Base-by-base conservation (phyloP, 2,329 filamentous ascomycete genomes). In the Elsinoe fawcettii region DNA sequence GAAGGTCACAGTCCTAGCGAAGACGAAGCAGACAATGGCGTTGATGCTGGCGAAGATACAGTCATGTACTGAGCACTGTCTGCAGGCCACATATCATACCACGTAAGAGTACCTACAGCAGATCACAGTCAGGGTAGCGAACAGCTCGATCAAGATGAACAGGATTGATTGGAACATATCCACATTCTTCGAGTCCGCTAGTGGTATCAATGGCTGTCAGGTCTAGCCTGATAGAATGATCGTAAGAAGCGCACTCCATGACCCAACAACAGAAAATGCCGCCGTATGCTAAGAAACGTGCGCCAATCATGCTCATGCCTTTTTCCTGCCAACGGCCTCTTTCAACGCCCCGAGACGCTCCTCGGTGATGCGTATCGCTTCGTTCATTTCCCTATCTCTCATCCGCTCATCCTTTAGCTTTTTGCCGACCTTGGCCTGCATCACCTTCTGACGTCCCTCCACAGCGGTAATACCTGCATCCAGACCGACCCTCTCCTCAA, bases 281-380 rank as follows among this genome's bases (percentile, higher is more conserved):
- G 39, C 27, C 32, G n/a, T 11, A 43, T 25, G 22, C 51, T 27
- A 51, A 11, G 27, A 18, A 20, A 20, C 8, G 9, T 4, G 3
- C 25, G 11, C 51, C n/a, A 7, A 12, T 12, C 11, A 37, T 25
- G 16, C 51, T 54, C 23, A 54, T 39, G 30, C 62, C 65, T 76
- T 80, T 67, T 78, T 83, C 67, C 77, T 79, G 61, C 81, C 80
- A 54, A 92, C 78, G 27, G 89, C 86, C 41, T 81, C 79, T 71
- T 91, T 91, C 61, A 99, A 73, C 41, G 87, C 81, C 57, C 81
- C 79, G 30, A 99, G 74, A 66, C 88, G 86, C 74, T 96, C 87
- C 69, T 96, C 89, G 2, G 92, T 96, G 27, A 95, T 82, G 56
- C 81, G 77, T 60, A 96, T 92, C 18, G 90, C 88, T 74, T 95